phyloP scores from a whole-genome alignment of 345 rosid species.

The Sisymbrium irio region DNA sequence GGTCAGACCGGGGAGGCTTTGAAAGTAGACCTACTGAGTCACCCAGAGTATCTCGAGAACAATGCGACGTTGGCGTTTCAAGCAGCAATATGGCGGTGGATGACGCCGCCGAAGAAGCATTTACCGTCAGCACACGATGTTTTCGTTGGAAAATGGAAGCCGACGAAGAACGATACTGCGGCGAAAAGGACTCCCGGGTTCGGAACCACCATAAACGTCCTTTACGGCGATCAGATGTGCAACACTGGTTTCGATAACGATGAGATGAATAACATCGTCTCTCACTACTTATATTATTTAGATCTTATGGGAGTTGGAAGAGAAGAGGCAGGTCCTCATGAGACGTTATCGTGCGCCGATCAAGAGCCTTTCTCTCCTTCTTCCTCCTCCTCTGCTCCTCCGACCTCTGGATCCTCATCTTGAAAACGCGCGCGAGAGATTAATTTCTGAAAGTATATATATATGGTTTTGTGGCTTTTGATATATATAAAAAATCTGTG shows the following conservation, averaged over 20 bases:
- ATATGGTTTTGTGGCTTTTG: not conserved
- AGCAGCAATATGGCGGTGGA: constrained; percentile 83
- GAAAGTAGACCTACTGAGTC: constrained; percentile 58
- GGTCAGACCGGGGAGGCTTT: constrained; percentile 73
- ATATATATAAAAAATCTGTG: not conserved
- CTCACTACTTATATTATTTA: constrained; percentile 72
- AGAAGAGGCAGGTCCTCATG: constrained; percentile 87
- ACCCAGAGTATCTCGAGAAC: constrained; percentile 72
- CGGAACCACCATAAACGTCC: constrained; percentile 75
- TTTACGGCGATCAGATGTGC: constrained; percentile 70
- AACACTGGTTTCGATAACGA: constrained; percentile 58
- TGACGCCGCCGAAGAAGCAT: constrained; percentile 78
- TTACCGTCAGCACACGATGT: constrained; percentile 76
- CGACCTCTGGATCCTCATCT: constrained; percentile 33
- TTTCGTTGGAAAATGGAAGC: constrained; percentile 81
- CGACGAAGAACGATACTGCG: constrained; percentile 73
- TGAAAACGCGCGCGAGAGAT: not conserved
- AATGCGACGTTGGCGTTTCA: constrained; percentile 81
- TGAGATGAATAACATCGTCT: constrained; percentile 67
- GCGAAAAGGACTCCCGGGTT: constrained; percentile 71
- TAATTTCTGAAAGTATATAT: not conserved
- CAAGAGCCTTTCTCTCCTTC: constrained; percentile 58
- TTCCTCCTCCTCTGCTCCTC: constrained; percentile 39
- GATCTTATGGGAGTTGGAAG: constrained; percentile 85
- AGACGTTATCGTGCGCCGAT: constrained; percentile 65